phyloP scores from a whole-genome alignment of 352 stramenopile species.

The Sclerospora graminicola region DNA sequence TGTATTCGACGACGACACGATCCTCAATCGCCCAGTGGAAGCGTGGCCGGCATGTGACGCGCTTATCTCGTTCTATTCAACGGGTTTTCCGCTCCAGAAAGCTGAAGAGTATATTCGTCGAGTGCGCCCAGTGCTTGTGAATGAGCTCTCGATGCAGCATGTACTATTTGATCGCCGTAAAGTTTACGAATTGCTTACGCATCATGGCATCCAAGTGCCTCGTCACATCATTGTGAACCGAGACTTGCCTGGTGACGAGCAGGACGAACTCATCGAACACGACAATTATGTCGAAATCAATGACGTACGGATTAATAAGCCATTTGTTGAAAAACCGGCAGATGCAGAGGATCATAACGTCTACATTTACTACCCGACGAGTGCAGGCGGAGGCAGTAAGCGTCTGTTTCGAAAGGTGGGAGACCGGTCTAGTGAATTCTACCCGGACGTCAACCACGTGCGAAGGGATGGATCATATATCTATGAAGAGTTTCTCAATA shows the following conservation, averaged over 20 bases:
- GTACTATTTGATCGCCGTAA: constrained; percentile 92
- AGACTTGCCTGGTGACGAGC: constrained; percentile 69
- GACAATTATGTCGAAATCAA: constrained; percentile 89
- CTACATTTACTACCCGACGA: constrained; percentile 99
- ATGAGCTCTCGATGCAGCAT: constrained; percentile 96
- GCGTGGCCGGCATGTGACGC: constrained; percentile 93
- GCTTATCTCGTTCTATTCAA: constrained; percentile 98
- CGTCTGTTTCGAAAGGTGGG: constrained; percentile 98
- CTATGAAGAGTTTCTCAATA: constrained; percentile 98
- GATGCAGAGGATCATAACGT: constrained; percentile 99
- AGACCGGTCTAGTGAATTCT: constrained; percentile 92
- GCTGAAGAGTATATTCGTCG: constrained; percentile 94
- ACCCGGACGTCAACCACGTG: constrained; percentile 94
- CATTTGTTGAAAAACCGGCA: constrained; percentile 99
- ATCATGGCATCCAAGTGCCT: constrained; percentile 93
- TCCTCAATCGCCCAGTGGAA: constrained; percentile 92
- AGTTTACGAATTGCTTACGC: constrained; percentile 94
- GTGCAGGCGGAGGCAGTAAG: constrained; percentile 96
- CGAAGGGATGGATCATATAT: constrained; percentile 93
- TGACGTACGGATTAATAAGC: constrained; percentile 96
- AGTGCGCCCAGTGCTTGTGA: constrained; percentile 93
- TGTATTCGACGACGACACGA: constrained; percentile 96
- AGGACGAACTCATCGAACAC: constrained; percentile 61
- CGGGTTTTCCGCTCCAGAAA: constrained; percentile 96
- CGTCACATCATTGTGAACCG: constrained; percentile 92